Evolutionary conservation across 257 asterid species (phyloP).

Genomic region (Solanum bulbocastanum): DNA sequence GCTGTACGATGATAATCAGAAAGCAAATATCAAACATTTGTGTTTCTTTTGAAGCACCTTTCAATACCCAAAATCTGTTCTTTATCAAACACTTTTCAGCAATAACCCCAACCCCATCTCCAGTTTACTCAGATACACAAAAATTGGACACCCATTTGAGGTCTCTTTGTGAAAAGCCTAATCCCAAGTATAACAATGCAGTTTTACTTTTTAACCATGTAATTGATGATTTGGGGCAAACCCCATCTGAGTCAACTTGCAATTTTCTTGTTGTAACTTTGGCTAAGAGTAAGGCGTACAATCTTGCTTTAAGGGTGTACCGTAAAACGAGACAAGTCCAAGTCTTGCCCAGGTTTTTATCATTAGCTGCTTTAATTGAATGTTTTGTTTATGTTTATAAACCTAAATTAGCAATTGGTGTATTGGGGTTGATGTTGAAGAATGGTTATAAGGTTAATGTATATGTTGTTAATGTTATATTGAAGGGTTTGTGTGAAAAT

Average conservation of each 20-base stretch:
- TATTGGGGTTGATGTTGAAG: conserved; percentile 44
- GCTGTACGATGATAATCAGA: background rate
- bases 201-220: conserved; percentile 23
- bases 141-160: conserved; percentile 30
- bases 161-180: conserved; percentile 28
- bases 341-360: conserved; percentile 23
- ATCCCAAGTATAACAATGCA: conserved; percentile 19
- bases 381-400: conserved; percentile 31
- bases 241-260: conserved; percentile 29
- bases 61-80: background rate
- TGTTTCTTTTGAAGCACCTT: background rate
- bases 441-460: conserved; percentile 29
- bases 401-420: conserved; percentile 39
- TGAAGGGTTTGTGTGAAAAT: conserved; percentile 45
- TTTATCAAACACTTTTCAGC: background rate
- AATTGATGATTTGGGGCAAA: conserved; percentile 21
- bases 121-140: background rate
- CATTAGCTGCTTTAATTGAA: conserved; percentile 42
- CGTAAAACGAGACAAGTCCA: conserved; percentile 27
- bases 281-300: conserved; percentile 45
- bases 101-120: background rate
- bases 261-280: conserved; percentile 40
- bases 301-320: conserved; percentile 28
- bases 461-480: conserved; percentile 38
- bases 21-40: background rate